Conservation (phyloP, 768 basidiomycete genomes). For the Calocybe indica region DNA sequence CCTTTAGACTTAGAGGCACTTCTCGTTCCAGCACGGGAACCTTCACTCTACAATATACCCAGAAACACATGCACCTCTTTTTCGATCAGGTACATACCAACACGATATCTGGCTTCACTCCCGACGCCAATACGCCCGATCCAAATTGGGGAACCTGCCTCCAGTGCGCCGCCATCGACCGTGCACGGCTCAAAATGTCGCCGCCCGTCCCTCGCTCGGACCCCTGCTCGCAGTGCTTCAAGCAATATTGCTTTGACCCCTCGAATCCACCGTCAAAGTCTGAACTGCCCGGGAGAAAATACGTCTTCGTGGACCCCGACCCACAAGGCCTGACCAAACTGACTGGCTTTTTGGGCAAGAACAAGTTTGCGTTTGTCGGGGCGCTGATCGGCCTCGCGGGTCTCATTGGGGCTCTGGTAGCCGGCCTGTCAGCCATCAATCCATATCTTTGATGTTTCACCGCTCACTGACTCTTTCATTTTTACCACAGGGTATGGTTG, state of each 20-base stretch:
- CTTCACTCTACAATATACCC: slow-evolving; percentile 55
- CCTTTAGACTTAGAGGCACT: slow-evolving; percentile 1
- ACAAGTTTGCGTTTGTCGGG: slow-evolving; percentile 45
- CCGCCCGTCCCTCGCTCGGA: slow-evolving; percentile 32
- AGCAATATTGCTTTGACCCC: slow-evolving; percentile 51
- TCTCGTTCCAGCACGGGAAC: slow-evolving; percentile 39
- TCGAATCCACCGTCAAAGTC: slow-evolving; percentile 33
- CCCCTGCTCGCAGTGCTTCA: slow-evolving; percentile 39
- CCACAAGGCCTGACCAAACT: slow-evolving; percentile 40
- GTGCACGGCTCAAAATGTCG: slow-evolving; percentile 35
- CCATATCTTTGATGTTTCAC: neutral
- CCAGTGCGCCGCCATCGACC: slow-evolving; percentile 56
- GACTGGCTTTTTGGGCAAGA: slow-evolving; percentile 31
- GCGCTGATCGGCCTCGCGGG: slow-evolving; percentile 35
- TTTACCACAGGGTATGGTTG: slow-evolving; percentile 20
- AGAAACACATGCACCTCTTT: slow-evolving; percentile 47
- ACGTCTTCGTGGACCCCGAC: slow-evolving; percentile 49
- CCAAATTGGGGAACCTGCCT: slow-evolving; percentile 60
- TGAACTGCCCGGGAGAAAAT: slow-evolving; percentile 39
- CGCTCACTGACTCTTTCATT: neutral
- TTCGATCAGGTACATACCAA: slow-evolving; percentile 56
- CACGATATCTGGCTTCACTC: slow-evolving; percentile 53
- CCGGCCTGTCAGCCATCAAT: slow-evolving; percentile 30
- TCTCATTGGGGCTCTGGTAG: slow-evolving; percentile 30
- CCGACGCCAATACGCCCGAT: slow-evolving; percentile 56